phyloP scores from a whole-genome alignment of 257 asterid genomes.

The Hygrophila difformis region DNA sequence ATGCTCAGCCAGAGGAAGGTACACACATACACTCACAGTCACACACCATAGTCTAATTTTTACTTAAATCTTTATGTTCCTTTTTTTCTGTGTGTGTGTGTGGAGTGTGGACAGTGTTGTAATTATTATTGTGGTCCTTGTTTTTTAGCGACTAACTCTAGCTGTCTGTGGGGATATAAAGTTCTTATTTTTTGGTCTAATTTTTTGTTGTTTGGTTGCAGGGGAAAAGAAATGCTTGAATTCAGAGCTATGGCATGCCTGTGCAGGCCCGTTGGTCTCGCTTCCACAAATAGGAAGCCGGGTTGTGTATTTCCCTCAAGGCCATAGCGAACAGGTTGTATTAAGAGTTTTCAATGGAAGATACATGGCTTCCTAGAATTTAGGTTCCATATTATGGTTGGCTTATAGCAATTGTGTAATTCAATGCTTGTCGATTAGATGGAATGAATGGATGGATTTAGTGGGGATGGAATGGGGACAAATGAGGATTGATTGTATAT shows the following conservation, averaged over 20 bases:
- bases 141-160: too few relatives aligned
- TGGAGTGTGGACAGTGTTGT: conserved; percentile 1
- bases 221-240: conserved; percentile 93
- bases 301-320: conserved; percentile 87
- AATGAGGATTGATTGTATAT: too few relatives aligned
- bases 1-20: conserved; percentile 75
- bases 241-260: conserved; percentile 96
- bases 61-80: not conserved
- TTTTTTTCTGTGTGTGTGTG: not conserved
- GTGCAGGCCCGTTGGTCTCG: conserved; percentile 93
- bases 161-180: not conserved
- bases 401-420: not conserved
- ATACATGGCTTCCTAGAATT: not conserved
- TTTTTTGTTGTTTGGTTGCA: conserved; percentile 14
- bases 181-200: not conserved
- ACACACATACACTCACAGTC: too few relatives aligned
- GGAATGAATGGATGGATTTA: too few relatives aligned
- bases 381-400: not conserved
- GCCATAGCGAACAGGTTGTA: conserved; percentile 90
- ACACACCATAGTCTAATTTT: conserved; percentile 11
- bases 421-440: not conserved
- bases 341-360: not conserved
- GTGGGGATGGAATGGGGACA: too few relatives aligned
- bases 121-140: not conserved
- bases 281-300: conserved; percentile 86